Evolutionary conservation across 768 basidiomycete species (phyloP), one percentile per base, ranked within the genome.

Genomic region (Pluteus cervinus): DNA sequence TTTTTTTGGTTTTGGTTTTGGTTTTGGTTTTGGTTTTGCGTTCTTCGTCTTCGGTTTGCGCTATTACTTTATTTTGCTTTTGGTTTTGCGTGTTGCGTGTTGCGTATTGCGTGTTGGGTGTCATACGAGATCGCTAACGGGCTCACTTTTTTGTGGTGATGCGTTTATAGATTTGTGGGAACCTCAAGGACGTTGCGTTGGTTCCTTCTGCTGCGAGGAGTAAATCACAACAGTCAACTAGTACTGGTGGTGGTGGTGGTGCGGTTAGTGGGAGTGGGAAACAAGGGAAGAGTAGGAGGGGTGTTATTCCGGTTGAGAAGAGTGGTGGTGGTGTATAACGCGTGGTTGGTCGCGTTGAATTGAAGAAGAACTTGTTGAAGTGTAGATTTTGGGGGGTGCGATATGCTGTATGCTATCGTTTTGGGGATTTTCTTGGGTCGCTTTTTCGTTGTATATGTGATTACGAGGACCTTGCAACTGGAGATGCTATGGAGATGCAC

Each of bases 101-200:
- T 28, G 14, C 14, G 9, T 28, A 9, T 28, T 28, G 9, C 26
- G 9, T 14, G 9, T 28, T 28, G 26, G 9, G 9, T 28, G 9
- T 28, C 26, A n/a, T n/a, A n/a, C n/a, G n/a, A n/a, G n/a, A n/a
- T n/a, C n/a, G n/a, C n/a, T n/a, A n/a, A n/a, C n/a, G n/a, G 29
- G 7, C 12, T 23, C 25, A 16, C 31, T 37, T 24, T 22, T 37
- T 31, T 16, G 18, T 24, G 16, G 26, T 28, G 3, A 7, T 36
- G 3, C 25, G 2, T 14, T 14, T 31, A 8, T 44, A 87, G 86
- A 73, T 87, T 24, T 87, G 83, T 52, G 84, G 78, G 2, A 76
- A 72, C 39, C 58, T 88, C 43, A 86, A 79, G 56, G 84, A 84
- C 45, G 73, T 81, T 50, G 72, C 56, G 55, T 73, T 70, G 37